Percentiles rank a stretch among this genome's conserved stretches.
These are phyloP conservation scores for Limonium bicolor DNA, from an alignment of 148 eudicot genomes.

Conservation along the genomic window DNA sequence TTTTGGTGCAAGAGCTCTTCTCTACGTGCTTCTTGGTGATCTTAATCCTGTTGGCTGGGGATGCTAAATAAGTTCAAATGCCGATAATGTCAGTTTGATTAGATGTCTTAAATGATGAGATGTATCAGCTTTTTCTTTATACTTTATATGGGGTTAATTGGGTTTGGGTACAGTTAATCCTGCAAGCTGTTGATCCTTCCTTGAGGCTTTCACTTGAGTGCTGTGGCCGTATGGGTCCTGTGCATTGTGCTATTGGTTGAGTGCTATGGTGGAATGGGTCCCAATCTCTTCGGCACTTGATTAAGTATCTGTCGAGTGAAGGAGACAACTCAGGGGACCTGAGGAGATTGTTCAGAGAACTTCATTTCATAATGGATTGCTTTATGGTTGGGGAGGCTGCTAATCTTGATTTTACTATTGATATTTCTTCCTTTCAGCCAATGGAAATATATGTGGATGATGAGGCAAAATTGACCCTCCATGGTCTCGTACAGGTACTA, in stretches of 20 bases:
- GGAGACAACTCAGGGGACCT: constrained; percentile 33
- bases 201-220: neutral
- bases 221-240: constrained; percentile 5
- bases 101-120: neutral
- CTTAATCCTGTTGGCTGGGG: too few species aligned
- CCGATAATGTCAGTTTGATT: too few species aligned
- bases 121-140: neutral
- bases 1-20: constrained; percentile 20
- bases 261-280: constrained; percentile 2
- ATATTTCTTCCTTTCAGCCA: constrained; percentile 84
- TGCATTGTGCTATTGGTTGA: constrained; percentile 6
- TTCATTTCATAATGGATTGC: constrained; percentile 55
- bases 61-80: too few species aligned
- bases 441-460: constrained; percentile 98
- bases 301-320: constrained; percentile 25
- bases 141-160: neutral
- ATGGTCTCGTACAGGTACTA: constrained; percentile 94
- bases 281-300: constrained; percentile 4
- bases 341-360: constrained; percentile 35
- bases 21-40: constrained; percentile 14
- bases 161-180: neutral
- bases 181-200: constrained; percentile 1
- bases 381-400: constrained; percentile 46
- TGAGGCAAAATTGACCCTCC: constrained; percentile 93
- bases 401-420: constrained; percentile 55